Percentiles rank a stretch among this genome's conserved stretches.
These are phyloP conservation scores for Cyclotella atomus DNA, from an alignment of 108 stramenopile genomes.

Conservation along the genomic window DNA sequence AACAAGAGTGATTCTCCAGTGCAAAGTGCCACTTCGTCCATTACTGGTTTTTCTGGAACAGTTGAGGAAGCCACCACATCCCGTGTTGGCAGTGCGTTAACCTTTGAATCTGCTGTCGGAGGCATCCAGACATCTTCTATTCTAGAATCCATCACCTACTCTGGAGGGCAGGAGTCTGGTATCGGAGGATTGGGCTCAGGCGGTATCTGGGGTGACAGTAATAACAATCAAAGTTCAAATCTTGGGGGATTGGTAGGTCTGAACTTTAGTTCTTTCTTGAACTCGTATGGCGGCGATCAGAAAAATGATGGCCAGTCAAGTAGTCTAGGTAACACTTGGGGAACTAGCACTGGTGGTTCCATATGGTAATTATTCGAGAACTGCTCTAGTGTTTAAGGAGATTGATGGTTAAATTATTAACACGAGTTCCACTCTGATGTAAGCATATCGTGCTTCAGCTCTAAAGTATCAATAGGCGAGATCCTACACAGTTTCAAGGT, in stretches of 20 bases:
- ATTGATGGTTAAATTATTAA: background rate
- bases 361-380: constrained; percentile 12
- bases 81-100: constrained; percentile 44
- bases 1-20: constrained; percentile 21
- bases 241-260: constrained; percentile 20
- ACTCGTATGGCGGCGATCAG: constrained; percentile 5
- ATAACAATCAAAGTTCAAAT: constrained; percentile 8
- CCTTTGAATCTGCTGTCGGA: constrained; percentile 31
- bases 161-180: constrained; percentile 1
- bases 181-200: constrained; percentile 12
- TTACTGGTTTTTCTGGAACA: constrained; percentile 40
- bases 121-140: constrained; percentile 34
- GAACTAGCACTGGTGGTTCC: constrained; percentile 13
- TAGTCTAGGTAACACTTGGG: constrained; percentile 14
- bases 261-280: constrained; percentile 36
- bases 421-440: no score
- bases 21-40: constrained; percentile 47
- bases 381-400: background rate
- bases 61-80: constrained; percentile 29
- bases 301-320: constrained; percentile 1
- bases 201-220: constrained; percentile 21
- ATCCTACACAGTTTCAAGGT: no score
- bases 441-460: no score
- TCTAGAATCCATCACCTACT: constrained; percentile 31
- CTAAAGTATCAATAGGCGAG: no score